Evolutionary conservation across 345 rosid genomes (phyloP), one percentile per base, ranked within the genome.

Genomic region (Bruguiera gymnorhiza): DNA sequence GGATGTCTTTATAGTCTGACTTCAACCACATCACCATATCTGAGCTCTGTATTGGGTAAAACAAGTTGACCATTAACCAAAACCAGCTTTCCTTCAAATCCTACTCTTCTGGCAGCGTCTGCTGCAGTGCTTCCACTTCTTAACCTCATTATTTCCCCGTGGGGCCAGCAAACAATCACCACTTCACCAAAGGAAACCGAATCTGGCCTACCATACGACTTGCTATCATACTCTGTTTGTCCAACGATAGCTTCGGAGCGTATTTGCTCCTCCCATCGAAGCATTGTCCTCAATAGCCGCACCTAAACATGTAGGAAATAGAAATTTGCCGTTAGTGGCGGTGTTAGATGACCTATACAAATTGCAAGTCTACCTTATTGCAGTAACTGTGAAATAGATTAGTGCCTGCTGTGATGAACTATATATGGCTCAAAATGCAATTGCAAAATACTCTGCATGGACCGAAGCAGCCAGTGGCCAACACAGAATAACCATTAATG

Each of bases 51-150:
- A 75, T 60, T 68, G 43, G 94, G 94, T 60, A 80, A 61, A 6
- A 86, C 91, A 60, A 78, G 84, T 53, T 81, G 89, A 60, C 87
- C 91, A 67, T 86, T 88, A 39, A 88, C 81, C 74, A 80, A 31
- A 71, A 88, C 89, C 74, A 88, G 63, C 71, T 75, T 86, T 6
- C 94, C 91, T 23, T 86, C 89, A 0, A 85, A 73, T 29, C 94
- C 89, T 19, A 78, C 87, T 76, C 85, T 81, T 77, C 83, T 78
- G 20, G 86, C 94, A 60, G 89, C 94, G 65, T 88, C 94, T 26
- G 89, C 94, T 55, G 91, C 94, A 24, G 94, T 88, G 80, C 94
- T 88, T 36, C 91, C 89, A 15, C 69, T 82, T 19, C 78, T 81
- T 60, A 88, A 70, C 78, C 91, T 83, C 86, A 86, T 83, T 74